phyloP scores from a whole-genome alignment of 495 filamentous ascomycete genomes.

The Podospora tetraspora region DNA sequence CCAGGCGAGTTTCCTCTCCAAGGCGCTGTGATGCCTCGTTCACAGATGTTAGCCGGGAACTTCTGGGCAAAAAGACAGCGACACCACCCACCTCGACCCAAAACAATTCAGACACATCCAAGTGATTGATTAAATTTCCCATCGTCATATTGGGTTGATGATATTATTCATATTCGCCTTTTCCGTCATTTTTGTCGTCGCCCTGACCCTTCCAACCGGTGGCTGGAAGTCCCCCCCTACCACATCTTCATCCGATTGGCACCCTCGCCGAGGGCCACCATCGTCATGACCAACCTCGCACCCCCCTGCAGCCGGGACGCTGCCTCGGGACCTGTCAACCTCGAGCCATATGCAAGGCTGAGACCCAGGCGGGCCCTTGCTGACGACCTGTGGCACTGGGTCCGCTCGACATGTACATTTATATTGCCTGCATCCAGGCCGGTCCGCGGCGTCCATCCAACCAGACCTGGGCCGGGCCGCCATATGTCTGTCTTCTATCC shows the following conservation, averaged over 20 bases:
- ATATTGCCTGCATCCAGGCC: neutral
- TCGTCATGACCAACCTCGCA: conserved; percentile 4
- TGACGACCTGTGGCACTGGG: neutral
- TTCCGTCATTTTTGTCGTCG: neutral
- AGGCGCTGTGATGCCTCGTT: neutral
- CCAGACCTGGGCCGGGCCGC: neutral
- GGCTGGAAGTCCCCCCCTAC: conserved; percentile 20
- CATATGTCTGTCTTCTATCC: conserved; percentile 4
- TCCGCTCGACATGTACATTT: neutral
- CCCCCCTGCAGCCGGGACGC: conserved; percentile 9
- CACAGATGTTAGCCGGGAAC: neutral
- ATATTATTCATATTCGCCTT: neutral
- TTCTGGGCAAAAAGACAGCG: neutral
- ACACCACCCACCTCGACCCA: neutral
- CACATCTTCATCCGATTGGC: conserved; percentile 17
- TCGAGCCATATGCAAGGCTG: neutral
- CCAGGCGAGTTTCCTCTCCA: neutral
- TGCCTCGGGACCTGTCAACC: neutral
- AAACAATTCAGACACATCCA: neutral
- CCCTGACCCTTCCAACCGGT: neutral
- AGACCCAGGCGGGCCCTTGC: neutral
- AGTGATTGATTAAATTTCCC: neutral
- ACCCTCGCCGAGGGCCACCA: conserved; percentile 10
- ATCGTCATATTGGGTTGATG: neutral
- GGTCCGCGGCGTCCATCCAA: neutral